Base-by-base conservation (phyloP, 768 basidiomycete genomes). In the Amanita phalloides region DNA sequence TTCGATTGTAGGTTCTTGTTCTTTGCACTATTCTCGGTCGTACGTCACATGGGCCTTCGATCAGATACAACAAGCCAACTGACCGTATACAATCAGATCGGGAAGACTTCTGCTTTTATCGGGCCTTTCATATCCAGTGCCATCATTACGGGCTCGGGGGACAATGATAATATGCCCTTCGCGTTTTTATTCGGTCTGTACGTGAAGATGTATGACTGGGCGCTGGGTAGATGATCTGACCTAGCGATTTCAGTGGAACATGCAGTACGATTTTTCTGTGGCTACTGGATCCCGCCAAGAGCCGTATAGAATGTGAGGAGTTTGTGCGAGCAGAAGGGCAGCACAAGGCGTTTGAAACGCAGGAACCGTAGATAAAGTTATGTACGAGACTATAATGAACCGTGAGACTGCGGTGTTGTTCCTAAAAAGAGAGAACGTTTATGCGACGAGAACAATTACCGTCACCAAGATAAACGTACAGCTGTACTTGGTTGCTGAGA, bases 141-240 rank as follows among this genome's bases (percentile, higher is more conserved):
- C 1, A 86, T 86, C 53, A 86, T 86, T 55, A 78, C 78, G 9
- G 82, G 75, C 3, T 75, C 84, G 0, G 71, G 70, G 45, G 76
- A 83, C 62, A 86, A 86, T 57, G 71, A 84, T 58, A 86, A 82
- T 61, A 84, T 84, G 76, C 81, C 84, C 0, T 88, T 88, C 60
- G 77, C 81, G 3, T 87, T 86, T 63, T 68, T 86, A 10, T 84
- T 88, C 58, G 76, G 69, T 6, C 66, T 88, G 82, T 85, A 63
- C 51, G 81, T 71, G 21, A n/a, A 20, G 39, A 30, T 20, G 5
- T 45, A 6, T 5, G 33, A 11, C 28, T 37, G 8, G 14, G 13
- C 4, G 3, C 26, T 1, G 37, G 9, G 26, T 11, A 39, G 17
- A 32, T 28, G 13, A 53, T 21, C 49, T 20, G 20, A 14, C 52